These are phyloP conservation scores for Pseudonectria foliicola DNA, from an alignment of 2,329 filamentous ascomycete species.

Conservation along the genomic window DNA sequence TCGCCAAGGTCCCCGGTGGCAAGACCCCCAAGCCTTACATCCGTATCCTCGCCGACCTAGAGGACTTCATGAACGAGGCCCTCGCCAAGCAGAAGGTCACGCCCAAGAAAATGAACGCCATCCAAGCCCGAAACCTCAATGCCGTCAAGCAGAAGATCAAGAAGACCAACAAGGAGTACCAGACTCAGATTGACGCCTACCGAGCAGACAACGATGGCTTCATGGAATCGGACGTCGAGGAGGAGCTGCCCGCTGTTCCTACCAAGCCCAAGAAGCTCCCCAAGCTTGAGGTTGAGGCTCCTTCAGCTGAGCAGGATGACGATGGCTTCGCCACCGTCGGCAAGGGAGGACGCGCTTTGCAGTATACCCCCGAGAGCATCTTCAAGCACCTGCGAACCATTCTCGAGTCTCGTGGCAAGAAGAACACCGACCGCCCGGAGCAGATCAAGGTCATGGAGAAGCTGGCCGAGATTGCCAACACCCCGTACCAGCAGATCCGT, in stretches of 20 bases:
- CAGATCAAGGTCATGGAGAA: conserved; percentile 98
- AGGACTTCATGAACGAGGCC: conserved; percentile 90
- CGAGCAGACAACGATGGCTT: conserved; percentile 76
- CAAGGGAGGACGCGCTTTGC: conserved; percentile 78
- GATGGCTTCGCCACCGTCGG: conserved; percentile 87
- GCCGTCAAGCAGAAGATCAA: conserved; percentile 97
- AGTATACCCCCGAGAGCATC: conserved; percentile 95
- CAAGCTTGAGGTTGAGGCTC: conserved; percentile 36
- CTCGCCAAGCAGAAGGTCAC: conserved; percentile 93
- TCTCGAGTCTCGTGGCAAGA: conserved; percentile 93
- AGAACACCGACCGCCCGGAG: conserved; percentile 92
- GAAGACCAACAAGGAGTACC: conserved; percentile 97
- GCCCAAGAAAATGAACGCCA: conserved; percentile 98
- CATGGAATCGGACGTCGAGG: conserved; percentile 79
- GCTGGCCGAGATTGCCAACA: conserved; percentile 78
- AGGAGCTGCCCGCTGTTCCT: conserved; percentile 49
- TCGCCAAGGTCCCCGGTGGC: conserved; percentile 68
- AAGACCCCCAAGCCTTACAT: conserved; percentile 87
- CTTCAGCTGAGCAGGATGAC: conserved; percentile 57
- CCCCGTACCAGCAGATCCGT: conserved; percentile 89
- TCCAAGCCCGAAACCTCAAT: conserved; percentile 87
- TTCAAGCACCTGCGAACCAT: conserved; percentile 93
- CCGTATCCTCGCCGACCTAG: conserved; percentile 85
- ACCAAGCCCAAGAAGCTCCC: conserved; percentile 36
- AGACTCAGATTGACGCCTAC: conserved; percentile 80